These are phyloP conservation scores for Metschnikowia sp. DNA, from an alignment of 805 yeast genomes.

Conservation along the genomic window DNA sequence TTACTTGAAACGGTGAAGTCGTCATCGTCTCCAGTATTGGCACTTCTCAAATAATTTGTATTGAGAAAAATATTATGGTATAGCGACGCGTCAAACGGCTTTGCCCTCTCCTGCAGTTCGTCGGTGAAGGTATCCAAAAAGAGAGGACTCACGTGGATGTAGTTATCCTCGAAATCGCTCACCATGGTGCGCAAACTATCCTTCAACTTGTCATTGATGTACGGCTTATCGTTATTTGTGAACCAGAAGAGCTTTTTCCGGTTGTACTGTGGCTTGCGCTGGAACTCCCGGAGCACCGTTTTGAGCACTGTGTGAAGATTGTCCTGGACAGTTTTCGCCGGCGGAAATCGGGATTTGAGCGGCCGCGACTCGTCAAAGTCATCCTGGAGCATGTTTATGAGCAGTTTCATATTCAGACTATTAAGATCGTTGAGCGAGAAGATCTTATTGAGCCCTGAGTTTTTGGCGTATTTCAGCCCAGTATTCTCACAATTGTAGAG, in stretches of 20 bases:
- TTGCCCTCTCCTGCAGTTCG: conserved; percentile 14
- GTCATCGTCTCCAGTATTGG: conserved; percentile 10
- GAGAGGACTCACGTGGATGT: conserved; percentile 59
- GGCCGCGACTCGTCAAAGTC: conserved; percentile 17
- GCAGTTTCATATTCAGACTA: conserved; percentile 51
- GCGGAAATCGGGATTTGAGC: conserved; percentile 13
- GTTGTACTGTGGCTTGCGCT: conserved; percentile 43
- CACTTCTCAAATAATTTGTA: conserved; percentile 34
- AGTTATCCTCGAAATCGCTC: conserved; percentile 54
- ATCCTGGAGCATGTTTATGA: conserved; percentile 52
- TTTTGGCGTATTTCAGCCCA: conserved; percentile 21
- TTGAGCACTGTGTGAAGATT: conserved; percentile 42
- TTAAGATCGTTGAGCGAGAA: conserved; percentile 55
- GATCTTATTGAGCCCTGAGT: conserved; percentile 45
- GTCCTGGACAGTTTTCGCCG: conserved; percentile 18
- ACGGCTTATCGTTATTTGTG: conserved; percentile 74
- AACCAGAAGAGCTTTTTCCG: conserved; percentile 63
- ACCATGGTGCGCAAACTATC: conserved; percentile 53
- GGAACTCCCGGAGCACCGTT: conserved; percentile 54
- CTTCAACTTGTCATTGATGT: conserved; percentile 40
- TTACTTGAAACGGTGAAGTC: conserved; percentile 2
- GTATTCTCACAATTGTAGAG: conserved; percentile 48
- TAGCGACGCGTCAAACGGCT: conserved; percentile 35
- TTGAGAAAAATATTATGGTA: conserved; percentile 59
- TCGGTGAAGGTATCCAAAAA: conserved; percentile 36